Conservation (phyloP, 73 alveolate species). For the Paramecium tetraurelia region DNA sequence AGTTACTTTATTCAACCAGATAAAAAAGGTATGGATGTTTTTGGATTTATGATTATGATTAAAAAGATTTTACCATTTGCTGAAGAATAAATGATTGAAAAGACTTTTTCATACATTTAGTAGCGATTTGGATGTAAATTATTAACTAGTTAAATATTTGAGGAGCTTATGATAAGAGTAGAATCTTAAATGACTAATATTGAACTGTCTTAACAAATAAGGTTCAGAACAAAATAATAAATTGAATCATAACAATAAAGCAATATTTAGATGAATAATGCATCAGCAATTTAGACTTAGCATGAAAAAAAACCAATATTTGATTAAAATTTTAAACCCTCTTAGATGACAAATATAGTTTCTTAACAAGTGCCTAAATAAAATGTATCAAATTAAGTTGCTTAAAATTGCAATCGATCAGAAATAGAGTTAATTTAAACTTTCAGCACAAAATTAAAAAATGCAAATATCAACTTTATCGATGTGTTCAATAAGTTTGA, state of each 20-base stretch:
- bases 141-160: not conserved
- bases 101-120: not conserved
- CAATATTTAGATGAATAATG: not conserved
- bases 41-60: not conserved
- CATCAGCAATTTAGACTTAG: not conserved
- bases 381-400: not conserved
- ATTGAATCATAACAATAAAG: not conserved
- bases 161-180: not conserved
- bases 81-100: not conserved
- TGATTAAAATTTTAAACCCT: not conserved
- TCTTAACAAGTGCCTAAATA: not conserved
- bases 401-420: not conserved
- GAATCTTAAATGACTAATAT: not conserved
- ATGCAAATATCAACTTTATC: not conserved
- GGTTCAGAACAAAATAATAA: not conserved
- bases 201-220: not conserved
- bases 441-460: not conserved
- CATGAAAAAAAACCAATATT: not conserved
- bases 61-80: not conserved
- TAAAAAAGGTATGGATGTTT: not conserved
- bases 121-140: not conserved
- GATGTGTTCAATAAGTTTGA: conserved; percentile 1
- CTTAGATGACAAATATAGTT: not conserved
- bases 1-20: not conserved
- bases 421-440: not conserved